Evolutionary conservation across 441 rosid species (phyloP).

Genomic region (Aquilaria agallochum): DNA sequence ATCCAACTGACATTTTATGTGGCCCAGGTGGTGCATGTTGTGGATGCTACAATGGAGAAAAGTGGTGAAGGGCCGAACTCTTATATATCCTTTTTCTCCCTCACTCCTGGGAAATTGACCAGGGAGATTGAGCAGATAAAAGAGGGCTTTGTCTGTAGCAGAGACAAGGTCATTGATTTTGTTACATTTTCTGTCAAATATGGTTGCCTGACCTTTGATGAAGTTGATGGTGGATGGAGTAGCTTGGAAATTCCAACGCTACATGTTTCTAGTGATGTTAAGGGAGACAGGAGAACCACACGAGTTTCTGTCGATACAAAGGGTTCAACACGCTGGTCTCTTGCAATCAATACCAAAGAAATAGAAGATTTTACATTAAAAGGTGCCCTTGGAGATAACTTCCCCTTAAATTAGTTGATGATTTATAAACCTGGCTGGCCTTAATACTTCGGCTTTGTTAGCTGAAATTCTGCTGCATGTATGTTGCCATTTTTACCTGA

Average conservation of each 20-base stretch:
- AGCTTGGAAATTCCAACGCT: conserved; percentile 56
- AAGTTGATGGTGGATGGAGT: conserved; percentile 67
- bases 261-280: conserved; percentile 38
- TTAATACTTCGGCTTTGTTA: no score
- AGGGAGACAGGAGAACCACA: conserved; percentile 36
- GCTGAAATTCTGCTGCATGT: background rate
- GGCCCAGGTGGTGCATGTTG: conserved; percentile 87
- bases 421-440: no score
- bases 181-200: conserved; percentile 71
- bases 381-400: conserved; percentile 25
- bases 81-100: conserved; percentile 64
- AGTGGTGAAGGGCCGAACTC: conserved; percentile 46
- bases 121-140: conserved; percentile 61
- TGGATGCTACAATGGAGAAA: conserved; percentile 51
- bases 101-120: conserved; percentile 82
- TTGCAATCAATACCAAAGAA: conserved; percentile 70
- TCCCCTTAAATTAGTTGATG: background rate
- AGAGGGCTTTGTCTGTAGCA: conserved; percentile 76
- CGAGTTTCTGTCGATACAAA: conserved; percentile 57
- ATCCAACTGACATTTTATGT: conserved; percentile 8
- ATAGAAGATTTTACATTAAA: conserved; percentile 67
- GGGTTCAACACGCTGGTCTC: conserved; percentile 77
- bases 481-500: background rate
- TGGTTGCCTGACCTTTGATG: conserved; percentile 65
- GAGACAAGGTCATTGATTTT: conserved; percentile 64